Base-by-base conservation (phyloP, 2,329 filamentous ascomycete species). In the Aspergillus felis region DNA sequence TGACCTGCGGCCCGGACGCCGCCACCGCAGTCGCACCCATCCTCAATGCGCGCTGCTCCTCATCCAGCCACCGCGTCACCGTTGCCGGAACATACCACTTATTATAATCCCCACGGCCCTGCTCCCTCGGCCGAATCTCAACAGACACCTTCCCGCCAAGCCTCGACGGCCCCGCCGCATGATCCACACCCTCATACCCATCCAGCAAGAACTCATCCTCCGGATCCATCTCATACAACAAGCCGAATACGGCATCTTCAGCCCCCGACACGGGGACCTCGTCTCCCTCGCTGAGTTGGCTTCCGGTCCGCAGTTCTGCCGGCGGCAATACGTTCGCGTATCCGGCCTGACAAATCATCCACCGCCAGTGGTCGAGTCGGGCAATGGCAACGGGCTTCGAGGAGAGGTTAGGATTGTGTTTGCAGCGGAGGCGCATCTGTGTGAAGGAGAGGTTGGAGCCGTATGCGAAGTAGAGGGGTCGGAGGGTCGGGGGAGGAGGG, bases 361-460 rank as follows among this genome's bases (percentile, higher is more conserved):
- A 78, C 54, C 70, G 66, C 70, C 74, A 75, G 25, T 60, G 57
- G 22, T 74, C 69, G 1, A 78, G 68, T 1, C 68, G 66, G 20
- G 74, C 76, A 53, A 78, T 69, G 17, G 71, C 76, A 0, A 77
- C 61, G 1, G 76, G 75, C 9, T 63, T 66, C 3, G 67, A 66
- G 14, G 75, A 77, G 20, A 64, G 63, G 17, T 58, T 28, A 0
- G 75, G 71, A 49, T 70, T 62, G 46, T 66, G 55, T n/a, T 52
- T 63, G 57, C 75, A 76, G 50, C 76, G 74, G 12, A 67, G 52
- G 42, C 62, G 61, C 76, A 78, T 78, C 52, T 78, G 76, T 3
- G 66, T 70, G 25, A 71, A 68, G 4, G 76, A 78, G 28, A 78
- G 72, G 55, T 78, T 78, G 46, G 74, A 77, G 52, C 76, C 76